These are phyloP conservation scores for Multifurca ochricompacta DNA, from an alignment of 768 basidiomycete genomes.

Conservation along the genomic window DNA sequence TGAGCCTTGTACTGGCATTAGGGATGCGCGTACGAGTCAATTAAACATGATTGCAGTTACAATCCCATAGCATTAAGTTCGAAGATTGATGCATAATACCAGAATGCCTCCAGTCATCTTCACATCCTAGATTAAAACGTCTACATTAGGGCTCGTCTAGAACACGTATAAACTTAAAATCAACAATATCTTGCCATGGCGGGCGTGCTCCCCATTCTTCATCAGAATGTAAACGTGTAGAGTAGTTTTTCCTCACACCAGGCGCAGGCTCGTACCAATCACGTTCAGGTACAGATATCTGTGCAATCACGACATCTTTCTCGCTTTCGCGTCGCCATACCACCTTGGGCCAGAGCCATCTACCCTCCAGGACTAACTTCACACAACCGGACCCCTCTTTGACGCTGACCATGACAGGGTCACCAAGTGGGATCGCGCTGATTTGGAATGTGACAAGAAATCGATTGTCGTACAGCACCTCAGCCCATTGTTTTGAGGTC, in stretches of 20 bases:
- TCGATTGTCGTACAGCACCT: constrained; percentile 57
- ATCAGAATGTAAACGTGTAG: neutral
- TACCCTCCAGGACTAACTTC: constrained; percentile 32
- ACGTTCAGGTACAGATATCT: constrained; percentile 9
- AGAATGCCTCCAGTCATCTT: neutral
- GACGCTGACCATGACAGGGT: constrained; percentile 28
- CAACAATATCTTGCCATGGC: constrained; percentile 8
- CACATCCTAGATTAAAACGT: neutral
- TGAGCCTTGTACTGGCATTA: constrained; percentile 25
- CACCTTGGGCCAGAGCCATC: constrained; percentile 45
- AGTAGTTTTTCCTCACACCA: constrained; percentile 1
- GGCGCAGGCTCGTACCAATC: constrained; percentile 12
- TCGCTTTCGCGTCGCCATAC: constrained; percentile 21
- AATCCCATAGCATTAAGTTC: constrained; percentile 87
- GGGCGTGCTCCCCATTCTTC: neutral
- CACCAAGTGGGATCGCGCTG: constrained; percentile 32
- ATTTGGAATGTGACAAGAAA: constrained; percentile 48
- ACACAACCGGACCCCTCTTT: constrained; percentile 23
- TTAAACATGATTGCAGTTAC: constrained; percentile 40
- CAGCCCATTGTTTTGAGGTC: constrained; percentile 23
- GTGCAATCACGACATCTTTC: constrained; percentile 15
- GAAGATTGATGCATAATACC: constrained; percentile 30
- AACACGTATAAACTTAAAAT: constrained; percentile 20
- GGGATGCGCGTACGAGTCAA: neutral
- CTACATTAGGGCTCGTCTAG: constrained; percentile 18